Evolutionary conservation across 495 filamentous ascomycete species (phyloP), one percentile per base, ranked within the genome.

Genomic region (Penicillium coprophilum): DNA sequence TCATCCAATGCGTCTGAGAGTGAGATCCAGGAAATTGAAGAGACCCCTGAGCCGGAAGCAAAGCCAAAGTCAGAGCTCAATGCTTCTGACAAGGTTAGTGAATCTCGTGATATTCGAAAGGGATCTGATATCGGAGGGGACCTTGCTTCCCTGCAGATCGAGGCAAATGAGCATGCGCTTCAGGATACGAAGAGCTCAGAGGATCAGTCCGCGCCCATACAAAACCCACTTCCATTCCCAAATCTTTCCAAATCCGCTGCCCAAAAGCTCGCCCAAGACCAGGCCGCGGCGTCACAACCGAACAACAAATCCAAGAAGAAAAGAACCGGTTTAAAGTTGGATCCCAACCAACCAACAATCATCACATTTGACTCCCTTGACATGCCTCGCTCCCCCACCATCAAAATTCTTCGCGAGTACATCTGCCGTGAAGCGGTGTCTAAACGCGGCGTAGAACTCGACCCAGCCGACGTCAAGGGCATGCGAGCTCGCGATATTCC

Each of bases 281-380:
- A 46, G 21, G 15, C 19, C 9, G 23, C 51, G 0, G 41, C 27
- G 15, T 50, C 63, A 13, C 46, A 63, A 19, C 58, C 52, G 31
- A 4, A 30, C 4, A 40, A 43, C n/a, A 72, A 71, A 32, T 40
- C 57, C 31, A 70, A 71, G 56, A 76, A 73, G 39, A 59, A 66
- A 47, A 46, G 61, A 52, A 24, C 30, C 12, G 64, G 65, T 1
- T 46, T 45, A 5, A 71, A 68, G 39, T 53, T 64, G 28, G 60
- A 75, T 45, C 57, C 66, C 15, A 48, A 47, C 39, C 78, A 78
- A 43, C 84, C 91, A 6, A 79, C 79, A 21, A 96, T 98, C 53
- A 85, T 98, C 59, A 91, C 90, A 0, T 83, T 98, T 15, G 94
- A 98, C 70, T 97, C 94, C 0, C 76, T 98, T 28, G 86, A 84